Base-by-base conservation (phyloP, 352 stramenopile genomes). In the Phytopythium vexans region DNA sequence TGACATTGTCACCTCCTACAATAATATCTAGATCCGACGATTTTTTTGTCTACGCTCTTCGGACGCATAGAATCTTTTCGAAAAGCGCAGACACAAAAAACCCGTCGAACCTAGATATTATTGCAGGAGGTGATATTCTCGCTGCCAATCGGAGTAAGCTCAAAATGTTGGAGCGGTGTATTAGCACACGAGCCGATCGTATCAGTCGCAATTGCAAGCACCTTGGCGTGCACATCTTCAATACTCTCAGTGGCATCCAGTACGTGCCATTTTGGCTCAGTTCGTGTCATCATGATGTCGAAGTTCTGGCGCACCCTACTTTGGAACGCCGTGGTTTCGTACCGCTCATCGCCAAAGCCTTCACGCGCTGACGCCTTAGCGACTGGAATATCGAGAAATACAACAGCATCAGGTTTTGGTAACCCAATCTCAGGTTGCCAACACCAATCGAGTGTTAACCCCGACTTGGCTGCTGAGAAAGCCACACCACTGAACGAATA, bases 401-500 rank as follows among this genome's bases (percentile, higher is more conserved):
- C 89, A 31, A 99, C 92, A 4, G 82, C 82, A 72, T 99, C 97
- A 7, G 97, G 97, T 54, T 94, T 88, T 8, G 97, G 97, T 31
- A 99, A 72, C 10, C 97, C 97, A 7, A 96, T 72, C 73, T 99
- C 97, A 8, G 96, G 95, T 49, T 87, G 76, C 77, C 97, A 97
- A 74, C 97, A 99, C 97, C 97, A 99, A 41, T 98, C 87, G 27
- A 99, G 71, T 7, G 71, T 71, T 67, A 99, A 77, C 1, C 88
- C 93, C 14, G 60, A 70, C 72, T 99, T 99, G 56, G 97, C 89
- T 21, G 92, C 93, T 0, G 94, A 98, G 87, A 99, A 99, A 36
- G 97, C 97, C 40, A 99, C 97, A 46, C 97, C 98, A 51, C 93
- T 99, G 80, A 97, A 99, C 33, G 95, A 85, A 54, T 95, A 99